Evolutionary conservation across 176 grass and related monocot species (phyloP), one percentile per base, ranked within the genome.

Genomic region (Eragrostis curvula): DNA sequence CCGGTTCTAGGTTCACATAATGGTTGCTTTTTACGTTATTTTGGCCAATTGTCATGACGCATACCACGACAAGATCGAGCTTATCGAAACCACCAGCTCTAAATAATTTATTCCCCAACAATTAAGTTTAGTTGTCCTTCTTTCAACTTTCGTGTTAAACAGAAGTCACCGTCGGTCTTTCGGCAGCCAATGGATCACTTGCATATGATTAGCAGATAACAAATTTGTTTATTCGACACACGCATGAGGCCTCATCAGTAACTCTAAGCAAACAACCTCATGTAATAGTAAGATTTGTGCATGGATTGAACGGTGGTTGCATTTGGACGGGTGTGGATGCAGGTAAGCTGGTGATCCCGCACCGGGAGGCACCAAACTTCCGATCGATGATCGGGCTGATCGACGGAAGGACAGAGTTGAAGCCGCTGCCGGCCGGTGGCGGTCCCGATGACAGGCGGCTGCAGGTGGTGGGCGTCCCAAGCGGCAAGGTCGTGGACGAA

Each of bases 291-390:
- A 36, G 32, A 36, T 36, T 2, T 4, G 32, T 36, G 32, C 32
- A 36, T 36, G 32, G 32, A 36, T 4, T 36, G 4, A 36, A 36
- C 32, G 32, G 32, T 36, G 32, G 32, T 36, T 36, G 32, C 32
- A 36, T 36, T 2, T 36, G 27, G 11, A 68, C 21, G 7, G 10
- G 25, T 69, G n/a, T 49, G 68, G 9, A 44, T 61, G 3, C 78
- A 94, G 92, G 65, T 46, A 90, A 85, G 43, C 79, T 94, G 42
- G 77, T 87, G 47, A 87, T 91, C 55, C 92, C 92, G 3, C 55
- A 66, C 39, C 66, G 81, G 2, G 87, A 80, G 0, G 73, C 81
- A 12, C 81, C 89, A 6, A 87, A 91, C 74, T 94, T 18, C 81
- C 76, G 92, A 15, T 85, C 89, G 12, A 52, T 94, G 27, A 81